These are phyloP conservation scores for Penicillium sclerotiorum DNA, from an alignment of 2,329 filamentous ascomycete species.

Conservation along the genomic window DNA sequence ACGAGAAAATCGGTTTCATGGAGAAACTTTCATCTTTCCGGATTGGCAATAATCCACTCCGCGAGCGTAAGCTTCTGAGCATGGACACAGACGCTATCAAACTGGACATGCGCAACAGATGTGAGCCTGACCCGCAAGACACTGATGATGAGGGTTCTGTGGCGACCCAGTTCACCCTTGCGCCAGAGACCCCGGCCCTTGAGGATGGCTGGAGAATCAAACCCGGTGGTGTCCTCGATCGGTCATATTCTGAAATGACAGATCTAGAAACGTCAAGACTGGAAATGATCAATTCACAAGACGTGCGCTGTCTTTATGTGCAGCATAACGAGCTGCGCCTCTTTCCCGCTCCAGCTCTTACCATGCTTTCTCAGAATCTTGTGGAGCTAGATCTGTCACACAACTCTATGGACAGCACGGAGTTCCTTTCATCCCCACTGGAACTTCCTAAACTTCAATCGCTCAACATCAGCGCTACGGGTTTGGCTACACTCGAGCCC, in stretches of 20 bases:
- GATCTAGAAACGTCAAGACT: conserved; percentile 54
- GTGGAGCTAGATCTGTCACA: conserved; percentile 73
- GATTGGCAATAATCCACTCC: conserved; percentile 84
- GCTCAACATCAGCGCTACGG: conserved; percentile 74
- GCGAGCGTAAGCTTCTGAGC: conserved; percentile 81
- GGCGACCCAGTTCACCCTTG: conserved; percentile 44
- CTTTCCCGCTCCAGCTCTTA: conserved; percentile 69
- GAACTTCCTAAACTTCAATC: conserved; percentile 74
- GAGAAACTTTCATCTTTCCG: conserved; percentile 72
- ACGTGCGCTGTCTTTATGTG: conserved; percentile 64
- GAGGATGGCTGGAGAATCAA: conserved; percentile 41
- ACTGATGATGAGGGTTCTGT: conserved; percentile 45
- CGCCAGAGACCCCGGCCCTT: conserved; percentile 47
- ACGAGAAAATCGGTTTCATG: conserved; percentile 79
- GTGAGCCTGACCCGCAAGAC: conserved; percentile 54
- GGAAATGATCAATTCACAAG: conserved; percentile 48
- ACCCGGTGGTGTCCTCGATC: conserved; percentile 61
- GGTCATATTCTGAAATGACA: conserved; percentile 67
- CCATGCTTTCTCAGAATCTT: conserved; percentile 70
- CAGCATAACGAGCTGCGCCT: conserved; percentile 74
- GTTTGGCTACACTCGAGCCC: conserved; percentile 69
- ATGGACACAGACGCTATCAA: conserved; percentile 83
- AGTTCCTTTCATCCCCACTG: conserved; percentile 67
- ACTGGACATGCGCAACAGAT: conserved; percentile 66
- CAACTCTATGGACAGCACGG: conserved; percentile 68